phyloP scores from a whole-genome alignment of 345 rosid genomes.

The Murraya koenigii region DNA sequence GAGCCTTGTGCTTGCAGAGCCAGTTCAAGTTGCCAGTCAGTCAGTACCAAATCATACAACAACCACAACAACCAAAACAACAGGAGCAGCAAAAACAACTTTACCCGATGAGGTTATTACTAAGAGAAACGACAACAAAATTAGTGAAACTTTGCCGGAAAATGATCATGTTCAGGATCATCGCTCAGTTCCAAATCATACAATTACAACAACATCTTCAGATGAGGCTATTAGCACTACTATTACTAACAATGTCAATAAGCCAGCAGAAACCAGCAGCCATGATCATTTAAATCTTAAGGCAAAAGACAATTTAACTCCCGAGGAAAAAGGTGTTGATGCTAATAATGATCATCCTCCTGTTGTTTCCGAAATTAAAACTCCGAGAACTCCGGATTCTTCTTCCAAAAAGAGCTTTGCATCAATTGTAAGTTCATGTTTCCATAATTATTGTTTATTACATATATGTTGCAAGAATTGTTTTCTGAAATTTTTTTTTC shows the following conservation, averaged over 20 bases:
- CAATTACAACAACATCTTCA: background rate
- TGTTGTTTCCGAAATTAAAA: background rate
- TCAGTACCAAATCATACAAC: slow-evolving; percentile 6
- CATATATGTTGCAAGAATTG: no score
- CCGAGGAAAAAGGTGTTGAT: slow-evolving; percentile 22
- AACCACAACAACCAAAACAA: background rate
- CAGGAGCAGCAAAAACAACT: background rate
- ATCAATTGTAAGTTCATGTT: slow-evolving; percentile 47
- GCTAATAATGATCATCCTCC: background rate
- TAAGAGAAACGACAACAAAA: slow-evolving; percentile 22
- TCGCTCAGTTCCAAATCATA: background rate
- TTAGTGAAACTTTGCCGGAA: background rate
- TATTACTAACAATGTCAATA: background rate
- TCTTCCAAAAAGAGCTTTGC: slow-evolving; percentile 50
- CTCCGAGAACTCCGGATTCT: slow-evolving; percentile 25
- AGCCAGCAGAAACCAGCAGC: background rate
- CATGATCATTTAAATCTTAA: slow-evolving; percentile 16
- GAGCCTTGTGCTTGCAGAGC: slow-evolving; percentile 29
- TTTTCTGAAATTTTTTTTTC: no score
- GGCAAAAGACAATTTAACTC: background rate
- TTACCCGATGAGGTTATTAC: background rate
- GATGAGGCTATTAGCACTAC: background rate
- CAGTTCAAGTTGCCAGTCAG: slow-evolving; percentile 10
- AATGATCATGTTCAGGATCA: background rate
- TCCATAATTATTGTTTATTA: background rate